Evolutionary conservation across 1,284 basidiomycete species (phyloP).

Genomic region (Tylopilus orsonianus): DNA sequence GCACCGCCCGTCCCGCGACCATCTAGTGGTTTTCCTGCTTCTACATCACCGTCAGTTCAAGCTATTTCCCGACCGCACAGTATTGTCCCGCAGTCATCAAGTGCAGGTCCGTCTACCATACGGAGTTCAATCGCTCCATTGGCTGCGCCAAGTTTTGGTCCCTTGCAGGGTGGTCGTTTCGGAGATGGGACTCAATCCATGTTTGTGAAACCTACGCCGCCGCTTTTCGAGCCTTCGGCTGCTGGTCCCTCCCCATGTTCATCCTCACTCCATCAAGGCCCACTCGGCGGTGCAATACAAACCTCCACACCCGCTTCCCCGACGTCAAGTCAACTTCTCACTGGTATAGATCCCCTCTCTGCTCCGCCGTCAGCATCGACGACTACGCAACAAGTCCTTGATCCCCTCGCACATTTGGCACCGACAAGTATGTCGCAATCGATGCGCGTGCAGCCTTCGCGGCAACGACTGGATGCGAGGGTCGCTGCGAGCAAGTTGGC

Average conservation of each 20-base stretch:
- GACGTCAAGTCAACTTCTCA: conserved; percentile 19
- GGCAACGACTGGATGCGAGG: conserved; percentile 71
- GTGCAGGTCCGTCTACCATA: conserved; percentile 40
- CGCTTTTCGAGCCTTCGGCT: conserved; percentile 35
- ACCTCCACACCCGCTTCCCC: conserved; percentile 7
- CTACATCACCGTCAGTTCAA: conserved; percentile 21
- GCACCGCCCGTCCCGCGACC: conserved; percentile 25
- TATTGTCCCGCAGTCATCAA: conserved; percentile 45
- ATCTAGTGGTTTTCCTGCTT: conserved; percentile 20
- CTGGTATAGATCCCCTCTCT: conserved; percentile 19
- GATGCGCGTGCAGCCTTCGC: conserved; percentile 62
- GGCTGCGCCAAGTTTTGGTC: conserved; percentile 34
- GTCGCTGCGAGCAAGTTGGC: conserved; percentile 86
- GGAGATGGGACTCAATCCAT: conserved; percentile 75
- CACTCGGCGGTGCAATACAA: conserved; percentile 24
- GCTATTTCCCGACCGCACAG: conserved; percentile 25
- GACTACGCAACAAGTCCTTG: conserved; percentile 39
- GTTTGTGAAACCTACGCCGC: conserved; percentile 54
- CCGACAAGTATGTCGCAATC: conserved; percentile 65
- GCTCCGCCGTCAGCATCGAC: conserved; percentile 16
- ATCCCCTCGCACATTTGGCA: conserved; percentile 62
- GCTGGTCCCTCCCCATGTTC: conserved; percentile 34
- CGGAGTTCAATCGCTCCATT: conserved; percentile 17
- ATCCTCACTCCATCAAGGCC: conserved; percentile 32
- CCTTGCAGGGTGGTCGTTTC: conserved; percentile 63